Base-by-base conservation (phyloP, 2,329 filamentous ascomycete species). In the Clonostachys byssicola region DNA sequence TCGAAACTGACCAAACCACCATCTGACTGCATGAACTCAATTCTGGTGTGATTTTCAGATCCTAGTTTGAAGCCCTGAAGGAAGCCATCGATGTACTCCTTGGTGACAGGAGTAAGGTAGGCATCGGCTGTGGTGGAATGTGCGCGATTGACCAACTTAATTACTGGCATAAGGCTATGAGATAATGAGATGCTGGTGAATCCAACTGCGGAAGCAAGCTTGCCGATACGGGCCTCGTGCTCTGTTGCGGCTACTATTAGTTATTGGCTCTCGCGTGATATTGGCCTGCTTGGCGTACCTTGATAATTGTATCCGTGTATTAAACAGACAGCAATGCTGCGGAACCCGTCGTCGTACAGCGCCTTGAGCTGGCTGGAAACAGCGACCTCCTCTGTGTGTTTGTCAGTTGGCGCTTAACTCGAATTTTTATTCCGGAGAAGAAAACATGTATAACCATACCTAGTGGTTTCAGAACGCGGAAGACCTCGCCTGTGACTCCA, bases 251-350 rank as follows among this genome's bases (percentile, higher is more conserved):
- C 8, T 30, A 9, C 3, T 30, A 10, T 30, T 30, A 30, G 23
- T 10, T 1, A 30, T 30, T 10, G 23, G 8, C 23, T 30, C 9
- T 30, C 23, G 23, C 23, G 23, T 10, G 23, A 30, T 8, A 30
- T 30, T 10, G 10, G 8, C 23, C 9, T 30, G 23, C 9, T 10
- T 30, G 23, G 6, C 23, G 10, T 30, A 30, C 23, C 23, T 30
- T 83, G 83, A 57, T 81, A 89, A 4, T 83, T 88, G 59, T 89
- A 88, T 18, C 81, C 80, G 58, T 89, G 85, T 75, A 88, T 85
- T 46, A 89, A 66, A 54, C 83, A 87, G 12, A 89, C 83, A 5
- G 85, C 84, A 51, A 89, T 80, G 54, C 83, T 86, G 52, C 73
- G 73, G 53, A 86, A 73, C 1, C 85, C 84, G 9, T 75, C 68